Base-by-base conservation (phyloP, 495 filamentous ascomycete genomes). In the Penicillium pulvis region DNA sequence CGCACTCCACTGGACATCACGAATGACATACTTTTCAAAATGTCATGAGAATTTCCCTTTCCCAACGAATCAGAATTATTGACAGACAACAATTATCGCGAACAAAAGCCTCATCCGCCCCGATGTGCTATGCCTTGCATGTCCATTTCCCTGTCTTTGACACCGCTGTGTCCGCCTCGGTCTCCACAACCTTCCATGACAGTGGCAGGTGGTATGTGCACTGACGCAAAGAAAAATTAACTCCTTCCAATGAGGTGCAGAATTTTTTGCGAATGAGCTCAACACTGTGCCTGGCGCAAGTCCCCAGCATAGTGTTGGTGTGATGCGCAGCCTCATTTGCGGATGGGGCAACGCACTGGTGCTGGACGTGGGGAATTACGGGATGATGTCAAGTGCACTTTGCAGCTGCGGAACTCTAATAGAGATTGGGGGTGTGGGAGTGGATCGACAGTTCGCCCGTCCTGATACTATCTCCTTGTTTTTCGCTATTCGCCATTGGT, bases 331-430 rank as follows among this genome's bases (percentile, higher is more conserved):
- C 59, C 58, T 63, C 56, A 73, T 71, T 71, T 68, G 71, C 63
- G 59, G 50, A 62, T 50, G 30, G 36, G 5, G 51, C 50, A 61
- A 64, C 49, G 59, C 60, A 45, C 54, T 59, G 35, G 39, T 58
- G 54, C 36, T 35, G 35, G 19, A 39, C 42, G 19, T 53, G 28
- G 53, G 43, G 51, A 20, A 17, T 44, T 31, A 58, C 39, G 54
- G 26, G 28, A 64, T 74, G 65, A 71, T 75, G 73, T 75, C 73
- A 71, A 71, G 58, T 58, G 49, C 54, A 49, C 57, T 51, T 55
- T 70, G 63, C 64, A 66, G 56, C 61, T 63, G 61, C 59, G 59
- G 64, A 64, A 65, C 59, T 68, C 61, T 71, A 69, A 65, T 64
- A 48, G 59, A 53, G 58, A 59, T 59, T 62, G 51, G 56, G 28